These are phyloP conservation scores for Hemileia vastatrix DNA, from an alignment of 1,284 basidiomycete genomes.

Conservation along the genomic window DNA sequence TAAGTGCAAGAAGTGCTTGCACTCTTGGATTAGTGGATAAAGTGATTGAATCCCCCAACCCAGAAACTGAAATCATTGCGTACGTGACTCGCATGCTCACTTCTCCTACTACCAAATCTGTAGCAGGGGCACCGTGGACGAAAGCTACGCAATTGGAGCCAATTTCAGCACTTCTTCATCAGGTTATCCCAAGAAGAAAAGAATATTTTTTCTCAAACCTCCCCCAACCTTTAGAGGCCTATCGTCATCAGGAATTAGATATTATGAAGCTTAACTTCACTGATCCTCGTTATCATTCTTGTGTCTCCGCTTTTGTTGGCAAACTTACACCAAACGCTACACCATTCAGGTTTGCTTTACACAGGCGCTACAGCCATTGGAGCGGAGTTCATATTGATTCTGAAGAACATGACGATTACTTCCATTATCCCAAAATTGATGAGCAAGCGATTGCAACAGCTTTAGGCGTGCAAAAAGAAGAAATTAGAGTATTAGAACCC, in stretches of 20 bases:
- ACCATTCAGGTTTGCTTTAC: slow-evolving; percentile 45
- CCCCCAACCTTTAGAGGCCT: slow-evolving; percentile 39
- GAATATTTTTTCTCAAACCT: slow-evolving; percentile 34
- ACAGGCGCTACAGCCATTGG: slow-evolving; percentile 28
- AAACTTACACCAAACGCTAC: slow-evolving; percentile 46
- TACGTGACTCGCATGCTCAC: slow-evolving; percentile 4
- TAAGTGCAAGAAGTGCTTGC: slow-evolving; percentile 33
- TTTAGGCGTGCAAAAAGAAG: no score
- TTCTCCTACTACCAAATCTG: background rate
- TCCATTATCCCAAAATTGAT: slow-evolving; percentile 5
- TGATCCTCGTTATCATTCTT: slow-evolving; percentile 47
- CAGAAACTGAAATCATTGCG: background rate
- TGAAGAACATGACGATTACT: slow-evolving; percentile 11
- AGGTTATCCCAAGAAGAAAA: slow-evolving; percentile 39
- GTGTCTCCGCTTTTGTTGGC: slow-evolving; percentile 47
- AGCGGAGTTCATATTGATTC: background rate
- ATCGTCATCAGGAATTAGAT: slow-evolving; percentile 47
- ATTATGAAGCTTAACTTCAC: slow-evolving; percentile 49
- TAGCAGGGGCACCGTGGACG: slow-evolving; percentile 14
- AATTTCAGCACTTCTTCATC: slow-evolving; percentile 25
- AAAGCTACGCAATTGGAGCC: background rate
- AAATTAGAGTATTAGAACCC: no score
- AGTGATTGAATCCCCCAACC: background rate
- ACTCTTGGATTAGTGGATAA: slow-evolving; percentile 4
- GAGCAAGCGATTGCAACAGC: background rate